These are phyloP conservation scores for Colletotrichum destructivum DNA, from an alignment of 2,329 filamentous ascomycete species.

Conservation along the genomic window DNA sequence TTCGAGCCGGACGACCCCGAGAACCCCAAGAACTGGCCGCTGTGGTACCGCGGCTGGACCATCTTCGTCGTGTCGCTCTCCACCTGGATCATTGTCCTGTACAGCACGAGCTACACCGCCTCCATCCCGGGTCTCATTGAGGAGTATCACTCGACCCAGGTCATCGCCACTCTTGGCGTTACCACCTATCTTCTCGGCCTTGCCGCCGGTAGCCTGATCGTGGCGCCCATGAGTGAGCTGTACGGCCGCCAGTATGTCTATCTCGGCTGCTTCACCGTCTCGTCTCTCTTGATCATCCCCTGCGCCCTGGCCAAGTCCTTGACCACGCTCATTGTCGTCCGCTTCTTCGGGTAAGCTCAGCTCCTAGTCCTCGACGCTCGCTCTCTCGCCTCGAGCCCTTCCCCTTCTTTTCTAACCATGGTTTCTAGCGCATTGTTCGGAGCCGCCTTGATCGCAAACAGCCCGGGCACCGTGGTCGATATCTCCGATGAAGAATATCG, in stretches of 20 bases:
- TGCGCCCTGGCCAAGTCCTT: conserved; percentile 79
- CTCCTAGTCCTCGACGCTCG: conserved; percentile 18
- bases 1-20: conserved; percentile 75
- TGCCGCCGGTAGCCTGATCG: conserved; percentile 78
- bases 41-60: conserved; percentile 62
- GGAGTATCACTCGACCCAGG: conserved; percentile 74
- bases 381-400: conserved; percentile 42
- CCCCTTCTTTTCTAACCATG: conserved; percentile 43
- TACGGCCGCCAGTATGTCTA: conserved; percentile 80
- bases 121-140: conserved; percentile 78
- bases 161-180: conserved; percentile 80
- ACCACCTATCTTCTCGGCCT: conserved; percentile 85
- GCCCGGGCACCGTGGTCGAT: conserved; percentile 86
- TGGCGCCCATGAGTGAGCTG: conserved; percentile 82
- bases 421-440: conserved; percentile 69
- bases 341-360: conserved; percentile 77
- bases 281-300: conserved; percentile 79
- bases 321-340: conserved; percentile 76
- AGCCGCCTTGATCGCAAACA: conserved; percentile 86
- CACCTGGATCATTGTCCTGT: conserved; percentile 73
- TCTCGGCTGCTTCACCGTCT: conserved; percentile 74
- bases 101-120: conserved; percentile 85
- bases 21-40: conserved; percentile 79
- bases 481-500: conserved; percentile 86
- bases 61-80: conserved; percentile 62